Evolutionary conservation across 2,329 filamentous ascomycete species (phyloP), one percentile per base, ranked within the genome.

Genomic region (Parastagonospora nodorum): DNA sequence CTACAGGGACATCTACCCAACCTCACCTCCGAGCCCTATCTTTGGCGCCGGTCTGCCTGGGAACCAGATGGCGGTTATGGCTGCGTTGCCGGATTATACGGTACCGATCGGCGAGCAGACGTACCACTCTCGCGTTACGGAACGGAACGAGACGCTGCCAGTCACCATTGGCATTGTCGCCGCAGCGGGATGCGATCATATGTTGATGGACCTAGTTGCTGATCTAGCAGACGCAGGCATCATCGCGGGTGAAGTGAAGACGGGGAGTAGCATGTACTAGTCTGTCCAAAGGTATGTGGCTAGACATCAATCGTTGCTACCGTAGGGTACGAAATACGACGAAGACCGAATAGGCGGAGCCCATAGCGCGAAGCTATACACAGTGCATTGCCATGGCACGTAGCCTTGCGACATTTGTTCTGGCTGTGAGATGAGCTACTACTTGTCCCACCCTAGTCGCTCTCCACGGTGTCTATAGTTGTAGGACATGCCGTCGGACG

Each of bases 131-230:
- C 51, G 50, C 15, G 41, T 53, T 4, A 50, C 43, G 4, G 50
- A 50, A 47, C 42, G 48, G 9, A 56, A 54, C 11, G 47, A 56
- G 27, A 51, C 41, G 15, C 14, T 61, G 11, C 55, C 55, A n/a
- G 42, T 58, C 11, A 55, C 52, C 8, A 53, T 60, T 44, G 51
- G 51, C 9, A 55, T 58, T 31, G 38, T 54, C 9, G 51, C 40
- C n/a, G 51, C 53, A 15, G 42, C 37, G 14, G 47, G 55, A 24
- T 54, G 48, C n/a, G 51, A 58, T 45, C 35, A 48, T 5, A 54
- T 57, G 53, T 38, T 59, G 30, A 48, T 57, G 45, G 32, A 55
- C 48, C 36, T 54, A 14, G 45, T 55, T 11, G 42, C 36, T 38
- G 53, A 47, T 14, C 47, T 61, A 37, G 51, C 28, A 16, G 49